Percentiles rank a stretch among this genome's conserved stretches.
phyloP scores from a whole-genome alignment of 768 basidiomycete species.

The Lentinula raphanica region DNA sequence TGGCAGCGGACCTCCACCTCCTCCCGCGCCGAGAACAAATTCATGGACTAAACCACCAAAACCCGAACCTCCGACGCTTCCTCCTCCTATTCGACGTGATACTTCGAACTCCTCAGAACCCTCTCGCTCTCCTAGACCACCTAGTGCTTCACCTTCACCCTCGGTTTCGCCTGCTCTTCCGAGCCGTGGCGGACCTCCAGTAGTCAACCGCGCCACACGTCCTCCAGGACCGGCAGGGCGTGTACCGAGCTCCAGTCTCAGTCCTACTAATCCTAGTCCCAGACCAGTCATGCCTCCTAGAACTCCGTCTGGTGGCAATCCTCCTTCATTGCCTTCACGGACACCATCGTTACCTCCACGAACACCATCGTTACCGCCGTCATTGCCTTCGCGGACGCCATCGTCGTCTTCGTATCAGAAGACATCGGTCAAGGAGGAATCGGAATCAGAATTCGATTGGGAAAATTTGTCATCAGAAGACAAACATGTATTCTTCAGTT shows the following conservation, averaged over 20 bases:
- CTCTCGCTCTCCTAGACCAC: slow-evolving; percentile 20
- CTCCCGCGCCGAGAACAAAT: slow-evolving; percentile 30
- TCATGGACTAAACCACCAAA: slow-evolving; percentile 5
- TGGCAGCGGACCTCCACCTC: slow-evolving; percentile 46
- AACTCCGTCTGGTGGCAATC: slow-evolving; percentile 9
- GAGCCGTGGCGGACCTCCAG: slow-evolving; percentile 26
- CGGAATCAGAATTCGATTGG: slow-evolving; percentile 44
- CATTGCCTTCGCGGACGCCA: background rate
- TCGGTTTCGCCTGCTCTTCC: background rate
- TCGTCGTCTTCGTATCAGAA: background rate
- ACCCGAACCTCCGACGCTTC: slow-evolving; percentile 21
- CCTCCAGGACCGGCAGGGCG: slow-evolving; percentile 17
- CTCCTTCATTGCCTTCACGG: background rate
- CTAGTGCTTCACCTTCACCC: slow-evolving; percentile 6
- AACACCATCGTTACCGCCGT: background rate
- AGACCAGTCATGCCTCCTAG: slow-evolving; percentile 6
- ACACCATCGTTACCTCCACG: slow-evolving; percentile 1
- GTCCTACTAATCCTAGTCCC: slow-evolving; percentile 2
- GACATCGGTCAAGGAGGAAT: no score
- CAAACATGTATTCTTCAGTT: slow-evolving; percentile 67
- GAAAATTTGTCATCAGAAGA: slow-evolving; percentile 59
- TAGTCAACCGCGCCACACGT: slow-evolving; percentile 26
- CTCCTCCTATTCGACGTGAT: slow-evolving; percentile 18
- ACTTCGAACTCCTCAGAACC: slow-evolving; percentile 20
- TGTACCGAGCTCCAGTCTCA: background rate